These are phyloP conservation scores for Scedosporium minutisporum DNA, from an alignment of 2,329 filamentous ascomycete species.

Conservation along the genomic window DNA sequence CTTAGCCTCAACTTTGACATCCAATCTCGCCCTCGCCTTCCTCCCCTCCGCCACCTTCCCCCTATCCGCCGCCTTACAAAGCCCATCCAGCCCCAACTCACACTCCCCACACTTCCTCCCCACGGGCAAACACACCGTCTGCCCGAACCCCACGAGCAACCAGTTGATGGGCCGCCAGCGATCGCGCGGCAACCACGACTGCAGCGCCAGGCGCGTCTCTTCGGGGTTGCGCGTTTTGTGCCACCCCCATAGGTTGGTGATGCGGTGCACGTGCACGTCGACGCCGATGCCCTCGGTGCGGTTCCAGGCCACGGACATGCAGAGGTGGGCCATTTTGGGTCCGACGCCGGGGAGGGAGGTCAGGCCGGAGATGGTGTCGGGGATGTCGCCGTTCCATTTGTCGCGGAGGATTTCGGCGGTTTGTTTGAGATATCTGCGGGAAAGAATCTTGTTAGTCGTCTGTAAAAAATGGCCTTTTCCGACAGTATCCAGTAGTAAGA, in stretches of 20 bases:
- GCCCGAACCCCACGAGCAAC: constrained; percentile 78
- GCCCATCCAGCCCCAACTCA: constrained; percentile 61
- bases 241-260: constrained; percentile 93
- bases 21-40: constrained; percentile 31
- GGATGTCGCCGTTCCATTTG: constrained; percentile 65
- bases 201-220: constrained; percentile 64
- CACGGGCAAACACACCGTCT: constrained; percentile 75
- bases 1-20: constrained; percentile 12
- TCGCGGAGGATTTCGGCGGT: constrained; percentile 65
- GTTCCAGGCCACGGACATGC: constrained; percentile 62
- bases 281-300: constrained; percentile 72
- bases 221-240: constrained; percentile 73
- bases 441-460: background rate
- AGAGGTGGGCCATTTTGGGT: constrained; percentile 90
- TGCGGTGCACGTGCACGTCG: constrained; percentile 89
- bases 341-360: constrained; percentile 76
- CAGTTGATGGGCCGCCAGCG: constrained; percentile 90
- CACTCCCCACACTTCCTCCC: constrained; percentile 78
- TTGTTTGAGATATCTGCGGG: constrained; percentile 54
- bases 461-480: background rate
- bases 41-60: constrained; percentile 51
- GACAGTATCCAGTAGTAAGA: background rate
- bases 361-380: constrained; percentile 65
- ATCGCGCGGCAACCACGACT: constrained; percentile 75
- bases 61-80: constrained; percentile 66